A percentile compares a stretch with the other conserved stretches of the same genome.
Evolutionary conservation across 1,139 yeast genomes (phyloP).

Genomic region (Candida smagusa): DNA sequence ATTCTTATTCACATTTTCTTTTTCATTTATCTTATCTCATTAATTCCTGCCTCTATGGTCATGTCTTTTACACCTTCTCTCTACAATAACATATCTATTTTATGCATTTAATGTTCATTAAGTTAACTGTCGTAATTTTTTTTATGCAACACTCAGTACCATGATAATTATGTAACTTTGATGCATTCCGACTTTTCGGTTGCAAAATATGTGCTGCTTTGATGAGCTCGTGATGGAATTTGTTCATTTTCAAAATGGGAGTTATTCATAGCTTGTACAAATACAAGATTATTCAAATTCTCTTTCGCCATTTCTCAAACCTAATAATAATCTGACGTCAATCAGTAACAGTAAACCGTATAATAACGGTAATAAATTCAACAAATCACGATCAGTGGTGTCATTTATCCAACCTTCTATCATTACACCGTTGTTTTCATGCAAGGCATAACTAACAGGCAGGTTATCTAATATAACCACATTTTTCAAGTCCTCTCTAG

Average conservation of each 20-base stretch:
- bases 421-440: constrained; percentile 83
- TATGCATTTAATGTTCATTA: too few relatives aligned
- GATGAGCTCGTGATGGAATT: too few relatives aligned
- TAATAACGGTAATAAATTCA: constrained; percentile 77
- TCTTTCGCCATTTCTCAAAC: constrained; percentile 75
- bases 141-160: neutral
- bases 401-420: constrained; percentile 98
- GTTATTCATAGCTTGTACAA: too few relatives aligned
- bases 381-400: constrained; percentile 78
- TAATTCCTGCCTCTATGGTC: too few relatives aligned
- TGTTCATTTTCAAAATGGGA: too few relatives aligned
- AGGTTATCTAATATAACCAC: constrained; percentile 87
- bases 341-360: constrained; percentile 75
- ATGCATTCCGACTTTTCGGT: neutral
- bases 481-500: constrained; percentile 53
- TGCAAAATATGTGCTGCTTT: too few relatives aligned
- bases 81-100: too few relatives aligned
- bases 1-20: too few relatives aligned
- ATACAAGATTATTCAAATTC: constrained; percentile 44
- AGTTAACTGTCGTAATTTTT: too few relatives aligned
- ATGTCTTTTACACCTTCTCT: too few relatives aligned
- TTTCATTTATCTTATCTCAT: too few relatives aligned
- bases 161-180: neutral
- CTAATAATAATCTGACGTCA: constrained; percentile 80
- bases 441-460: constrained; percentile 81